Percentiles rank a stretch among this genome's conserved stretches.
phyloP scores from a whole-genome alignment of 352 stramenopile species.

The Globisporangium parvum region DNA sequence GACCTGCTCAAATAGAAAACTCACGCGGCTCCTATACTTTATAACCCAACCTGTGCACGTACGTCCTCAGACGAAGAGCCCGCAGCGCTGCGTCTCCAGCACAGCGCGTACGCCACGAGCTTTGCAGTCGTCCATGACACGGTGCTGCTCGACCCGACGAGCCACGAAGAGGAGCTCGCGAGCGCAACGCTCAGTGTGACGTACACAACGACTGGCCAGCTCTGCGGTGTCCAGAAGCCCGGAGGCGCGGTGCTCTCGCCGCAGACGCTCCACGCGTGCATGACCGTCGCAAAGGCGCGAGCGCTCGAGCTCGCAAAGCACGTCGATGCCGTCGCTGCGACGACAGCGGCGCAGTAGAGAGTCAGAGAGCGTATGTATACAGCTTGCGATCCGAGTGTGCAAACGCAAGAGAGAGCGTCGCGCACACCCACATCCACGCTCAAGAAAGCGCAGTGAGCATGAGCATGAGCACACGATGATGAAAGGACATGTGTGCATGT shows the following conservation, averaged over 20 bases:
- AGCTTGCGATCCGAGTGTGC: not conserved
- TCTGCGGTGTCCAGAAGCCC: conserved; percentile 70
- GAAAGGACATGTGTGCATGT: too few relatives aligned
- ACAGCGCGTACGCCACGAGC: conserved; percentile 52
- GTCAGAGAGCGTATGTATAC: not conserved
- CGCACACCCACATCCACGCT: not conserved
- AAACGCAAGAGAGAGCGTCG: too few relatives aligned
- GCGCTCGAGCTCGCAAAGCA: conserved; percentile 28
- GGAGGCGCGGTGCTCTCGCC: conserved; percentile 43
- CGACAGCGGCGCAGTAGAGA: not conserved
- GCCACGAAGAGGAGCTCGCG: conserved; percentile 62
- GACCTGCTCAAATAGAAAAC: not conserved
- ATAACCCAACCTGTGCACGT: not conserved
- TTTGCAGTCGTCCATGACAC: conserved; percentile 55
- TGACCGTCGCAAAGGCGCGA: conserved; percentile 50
- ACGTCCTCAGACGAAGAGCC: conserved; percentile 35
- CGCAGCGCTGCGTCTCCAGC: conserved; percentile 45
- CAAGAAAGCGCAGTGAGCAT: too few relatives aligned
- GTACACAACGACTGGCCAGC: conserved; percentile 54
- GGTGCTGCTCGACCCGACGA: conserved; percentile 67
- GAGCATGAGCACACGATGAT: too few relatives aligned
- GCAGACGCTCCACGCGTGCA: conserved; percentile 52
- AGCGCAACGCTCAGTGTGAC: conserved; percentile 52
- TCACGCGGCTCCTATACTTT: not conserved
- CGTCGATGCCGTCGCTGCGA: conserved; percentile 17